Conservation (phyloP, 139 green algal species). For the Chlamydomonas sphaeroides region DNA sequence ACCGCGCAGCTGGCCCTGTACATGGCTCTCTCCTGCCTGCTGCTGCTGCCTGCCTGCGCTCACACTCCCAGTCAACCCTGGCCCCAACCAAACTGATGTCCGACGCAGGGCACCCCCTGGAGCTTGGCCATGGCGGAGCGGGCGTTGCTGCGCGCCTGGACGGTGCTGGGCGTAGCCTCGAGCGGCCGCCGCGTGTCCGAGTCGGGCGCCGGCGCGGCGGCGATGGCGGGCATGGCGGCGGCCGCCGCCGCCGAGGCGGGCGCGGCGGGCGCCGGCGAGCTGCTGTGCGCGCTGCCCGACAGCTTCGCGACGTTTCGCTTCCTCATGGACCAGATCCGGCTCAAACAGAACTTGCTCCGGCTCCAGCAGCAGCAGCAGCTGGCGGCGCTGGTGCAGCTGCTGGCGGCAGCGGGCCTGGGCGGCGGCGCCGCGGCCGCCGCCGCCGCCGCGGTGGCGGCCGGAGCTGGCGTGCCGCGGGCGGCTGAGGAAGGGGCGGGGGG, state of each 20-base stretch:
- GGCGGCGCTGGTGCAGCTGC: neutral
- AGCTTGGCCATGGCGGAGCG: conserved; percentile 32
- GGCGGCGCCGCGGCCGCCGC: neutral
- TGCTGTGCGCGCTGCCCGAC: conserved; percentile 27
- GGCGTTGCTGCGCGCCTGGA: conserved; percentile 36
- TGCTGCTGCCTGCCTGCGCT: too few relatives aligned
- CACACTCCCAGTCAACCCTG: too few relatives aligned
- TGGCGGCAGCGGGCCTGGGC: neutral
- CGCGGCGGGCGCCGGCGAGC: neutral
- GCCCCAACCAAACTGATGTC: too few relatives aligned
- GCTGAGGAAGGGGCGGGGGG: too few relatives aligned
- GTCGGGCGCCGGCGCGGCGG: neutral
- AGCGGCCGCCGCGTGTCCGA: neutral
- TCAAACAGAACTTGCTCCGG: conserved; percentile 16
- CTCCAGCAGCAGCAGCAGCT: conserved; percentile 30
- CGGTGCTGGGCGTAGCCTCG: conserved; percentile 1
- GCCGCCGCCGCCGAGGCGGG: neutral
- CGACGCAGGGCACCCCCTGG: conserved; percentile 11
- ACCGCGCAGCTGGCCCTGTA: too few relatives aligned
- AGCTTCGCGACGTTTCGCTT: conserved; percentile 32
- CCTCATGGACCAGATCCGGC: conserved; percentile 36
- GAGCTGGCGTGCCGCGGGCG: too few relatives aligned
- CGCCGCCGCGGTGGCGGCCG: too few relatives aligned
- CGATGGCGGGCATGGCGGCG: conserved; percentile 23
- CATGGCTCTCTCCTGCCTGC: too few relatives aligned